Percentiles rank a stretch among this genome's conserved stretches.
Conservation (phyloP, 768 basidiomycete species). For the Krasilnikovozyma curviuscula region DNA sequence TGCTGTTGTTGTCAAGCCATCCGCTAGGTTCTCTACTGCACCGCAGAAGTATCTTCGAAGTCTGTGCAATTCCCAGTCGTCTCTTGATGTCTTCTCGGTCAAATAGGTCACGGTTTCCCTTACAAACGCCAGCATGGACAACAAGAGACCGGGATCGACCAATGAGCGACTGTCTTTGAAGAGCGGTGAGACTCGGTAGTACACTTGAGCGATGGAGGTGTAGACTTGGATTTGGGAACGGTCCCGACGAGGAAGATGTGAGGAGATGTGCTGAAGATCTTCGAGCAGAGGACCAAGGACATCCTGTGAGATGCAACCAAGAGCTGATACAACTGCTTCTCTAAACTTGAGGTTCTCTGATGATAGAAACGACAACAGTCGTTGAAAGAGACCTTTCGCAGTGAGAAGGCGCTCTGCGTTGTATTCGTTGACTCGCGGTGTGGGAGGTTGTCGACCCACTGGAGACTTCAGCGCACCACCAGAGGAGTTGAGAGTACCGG, state of each 20-base stretch:
- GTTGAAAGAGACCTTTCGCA: conserved; percentile 61
- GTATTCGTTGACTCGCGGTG: conserved; percentile 19
- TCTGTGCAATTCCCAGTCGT: conserved; percentile 56
- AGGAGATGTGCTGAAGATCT: conserved; percentile 58
- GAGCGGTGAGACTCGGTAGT: conserved; percentile 60
- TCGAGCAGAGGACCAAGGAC: conserved; percentile 66
- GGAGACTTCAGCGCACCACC: conserved; percentile 42
- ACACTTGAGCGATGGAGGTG: conserved; percentile 74
- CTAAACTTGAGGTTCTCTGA: conserved; percentile 67
- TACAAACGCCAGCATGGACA: conserved; percentile 68
- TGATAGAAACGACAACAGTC: conserved; percentile 68
- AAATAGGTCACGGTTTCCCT: conserved; percentile 62
- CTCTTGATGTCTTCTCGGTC: conserved; percentile 47
- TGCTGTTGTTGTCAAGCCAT: conserved; percentile 41
- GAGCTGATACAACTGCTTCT: conserved; percentile 67
- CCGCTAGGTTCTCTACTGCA: conserved; percentile 66
- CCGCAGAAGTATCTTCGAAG: conserved; percentile 82
- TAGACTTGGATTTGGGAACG: conserved; percentile 35
- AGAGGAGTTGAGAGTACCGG: conserved; percentile 31
- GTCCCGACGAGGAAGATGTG: conserved; percentile 39
- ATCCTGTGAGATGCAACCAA: conserved; percentile 62
- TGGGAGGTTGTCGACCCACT: conserved; percentile 39
- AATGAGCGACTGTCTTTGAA: conserved; percentile 50
- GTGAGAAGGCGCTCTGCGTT: conserved; percentile 58
- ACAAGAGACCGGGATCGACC: conserved; percentile 50